phyloP scores from a whole-genome alignment of 2,329 filamentous ascomycete species.

The Diplodia sapinea region DNA sequence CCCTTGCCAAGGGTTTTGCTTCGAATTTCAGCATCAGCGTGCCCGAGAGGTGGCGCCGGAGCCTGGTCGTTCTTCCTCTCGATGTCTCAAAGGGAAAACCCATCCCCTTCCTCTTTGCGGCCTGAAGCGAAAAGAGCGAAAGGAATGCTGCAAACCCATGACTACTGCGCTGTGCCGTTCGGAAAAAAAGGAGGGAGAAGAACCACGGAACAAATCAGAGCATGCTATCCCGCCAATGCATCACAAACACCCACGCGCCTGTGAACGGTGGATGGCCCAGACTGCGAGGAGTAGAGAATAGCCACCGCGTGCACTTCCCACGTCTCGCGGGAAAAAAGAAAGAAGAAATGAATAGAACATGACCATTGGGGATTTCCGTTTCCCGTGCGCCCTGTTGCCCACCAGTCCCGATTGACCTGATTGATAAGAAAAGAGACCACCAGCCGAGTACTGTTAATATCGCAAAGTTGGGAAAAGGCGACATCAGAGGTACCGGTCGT shows the following conservation, averaged over 20 bases:
- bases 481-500: constrained; percentile 11
- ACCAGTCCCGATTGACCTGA: constrained; percentile 8
- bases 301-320: background rate
- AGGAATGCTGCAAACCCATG: background rate
- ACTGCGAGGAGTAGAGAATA: constrained; percentile 1
- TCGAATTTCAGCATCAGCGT: background rate
- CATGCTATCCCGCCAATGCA: constrained; percentile 22
- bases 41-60: background rate
- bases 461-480: background rate
- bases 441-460: background rate
- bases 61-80: background rate
- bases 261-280: background rate
- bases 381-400: constrained; percentile 11
- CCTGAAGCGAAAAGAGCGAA: background rate
- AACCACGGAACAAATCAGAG: background rate
- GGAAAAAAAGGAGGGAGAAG: background rate
- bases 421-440: background rate
- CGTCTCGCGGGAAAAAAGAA: background rate
- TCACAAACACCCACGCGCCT: background rate
- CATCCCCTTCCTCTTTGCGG: constrained; percentile 1
- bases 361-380: background rate
- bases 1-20: too few species aligned
- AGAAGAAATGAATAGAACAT: constrained; percentile 6
- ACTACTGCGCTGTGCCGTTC: background rate
- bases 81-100: background rate